Evolutionary conservation across 2,329 filamentous ascomycete genomes (phyloP), one percentile per base, ranked within the genome.

Genomic region (Hymenoscyphus albidus): DNA sequence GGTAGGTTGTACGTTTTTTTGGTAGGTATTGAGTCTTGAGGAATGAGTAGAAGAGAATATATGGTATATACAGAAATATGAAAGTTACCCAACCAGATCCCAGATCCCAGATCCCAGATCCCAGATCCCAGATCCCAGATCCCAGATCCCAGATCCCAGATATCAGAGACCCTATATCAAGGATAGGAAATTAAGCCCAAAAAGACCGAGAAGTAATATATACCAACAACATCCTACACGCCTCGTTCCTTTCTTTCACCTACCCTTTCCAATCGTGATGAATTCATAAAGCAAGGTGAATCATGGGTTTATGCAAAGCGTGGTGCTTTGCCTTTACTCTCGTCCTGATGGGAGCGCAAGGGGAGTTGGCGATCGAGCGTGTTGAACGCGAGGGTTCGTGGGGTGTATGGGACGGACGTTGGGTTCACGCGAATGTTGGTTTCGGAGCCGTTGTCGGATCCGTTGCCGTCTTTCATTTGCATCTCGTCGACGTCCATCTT

Each of bases 351-450:
- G 18, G 67, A 65, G 61, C 83, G 78, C 58, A 85, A 73, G 2
- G 85, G 85, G 65, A 87, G 74, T 71, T 83, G 83, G 63, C 85
- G 77, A 67, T 88, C 84, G 58, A 89, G 78, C 13, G 83, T 82
- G 71, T 89, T 82, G 74, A 91, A 91, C 1, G 88, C 88, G 74
- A 85, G 81, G 16, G 88, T 90, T 68, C 88, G 77, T 5, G 88
- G 88, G 6, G 88, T 90, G 68, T 82, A 89, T 0, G 85, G 84
- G 68, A 79, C 69, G 12, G 72, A 73, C 22, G 77, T 77, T 38
- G 69, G 69, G 1, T 78, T 68, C 1, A 69, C 77, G 1, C 85
- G 81, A 67, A 78, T 78, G 63, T 83, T 81, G 82, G 87, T 83
- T 77, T 89, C 87, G 81, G 82, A 86, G 66, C 78, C 76, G 42